These are phyloP conservation scores for Pezicula carpinea DNA, from an alignment of 2,329 filamentous ascomycete genomes.

Conservation along the genomic window DNA sequence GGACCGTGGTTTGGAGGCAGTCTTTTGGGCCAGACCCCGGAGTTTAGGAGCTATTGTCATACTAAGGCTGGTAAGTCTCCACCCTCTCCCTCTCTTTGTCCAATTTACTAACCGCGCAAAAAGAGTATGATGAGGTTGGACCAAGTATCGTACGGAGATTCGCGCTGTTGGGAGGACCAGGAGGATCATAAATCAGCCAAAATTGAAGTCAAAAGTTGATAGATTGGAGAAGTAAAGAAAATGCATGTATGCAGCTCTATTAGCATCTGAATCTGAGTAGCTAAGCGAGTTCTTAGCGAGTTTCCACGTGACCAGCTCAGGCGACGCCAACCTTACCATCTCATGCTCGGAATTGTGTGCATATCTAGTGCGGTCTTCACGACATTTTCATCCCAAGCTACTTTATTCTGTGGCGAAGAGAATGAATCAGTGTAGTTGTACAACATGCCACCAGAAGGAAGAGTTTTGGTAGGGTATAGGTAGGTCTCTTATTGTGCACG, in stretches of 20 bases:
- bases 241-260: not conserved
- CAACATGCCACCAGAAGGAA: too few species aligned
- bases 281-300: too few species aligned
- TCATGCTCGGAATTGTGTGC: too few species aligned
- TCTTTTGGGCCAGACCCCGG: conserved; percentile 91
- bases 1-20: conserved; percentile 98
- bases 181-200: conserved; percentile 53
- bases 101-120: not conserved
- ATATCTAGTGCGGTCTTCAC: too few species aligned
- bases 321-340: too few species aligned
- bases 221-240: not conserved
- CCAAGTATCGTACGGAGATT: conserved; percentile 80
- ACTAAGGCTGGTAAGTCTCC: conserved; percentile 58
- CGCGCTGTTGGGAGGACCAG: conserved; percentile 86
- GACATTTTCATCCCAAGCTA: too few species aligned
- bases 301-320: too few species aligned
- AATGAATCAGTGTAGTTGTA: too few species aligned
- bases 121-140: conserved; percentile 3
- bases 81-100: not conserved
- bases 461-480: too few species aligned
- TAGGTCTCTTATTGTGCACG: too few species aligned
- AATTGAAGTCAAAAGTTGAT: not conserved
- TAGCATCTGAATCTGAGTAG: too few species aligned
- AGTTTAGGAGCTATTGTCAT: conserved; percentile 98
- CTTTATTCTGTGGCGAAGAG: too few species aligned